Base-by-base conservation (phyloP, 2,329 filamentous ascomycete genomes). In the Aureobasidium sp. region DNA sequence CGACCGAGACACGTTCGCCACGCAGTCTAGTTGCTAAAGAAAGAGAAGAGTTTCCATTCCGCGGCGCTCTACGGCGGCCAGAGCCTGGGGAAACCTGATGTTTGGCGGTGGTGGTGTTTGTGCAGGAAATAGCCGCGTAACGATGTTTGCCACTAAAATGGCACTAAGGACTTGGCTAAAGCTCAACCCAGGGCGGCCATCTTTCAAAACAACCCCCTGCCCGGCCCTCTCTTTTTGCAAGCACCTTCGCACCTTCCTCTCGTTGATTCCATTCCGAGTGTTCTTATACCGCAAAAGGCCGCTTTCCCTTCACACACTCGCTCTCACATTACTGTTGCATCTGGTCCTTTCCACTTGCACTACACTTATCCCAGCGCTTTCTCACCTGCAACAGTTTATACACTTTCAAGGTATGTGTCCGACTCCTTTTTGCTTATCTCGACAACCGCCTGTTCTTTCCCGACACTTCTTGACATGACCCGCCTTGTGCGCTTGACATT, bases 211-310 rank as follows among this genome's bases (percentile, higher is more conserved):
- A 62, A 42, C 41, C 42, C 41, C 60, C 37, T 55, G 34, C 49
- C 59, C 59, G 48, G 41, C 48, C 59, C 22, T 47, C 41, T 47
- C 42, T 62, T 49, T 47, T 56, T 29, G 34, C 42, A 25, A 17
- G 34, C 60, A 62, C 42, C 60, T 62, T 61, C 59, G 59, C 59
- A 52, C 59, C 48, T 61, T 62, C 60, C 49, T 53, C 49, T 53
- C 48, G 48, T 62, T 62, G 42, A 27, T 15, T 56, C 9, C 29
- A n/a, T 44, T 41, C 27, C 29, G 59, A 61, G 39, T 53, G 27
- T 29, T 55, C 29, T 55, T 45, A 37, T 49, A 37, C 29, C 59
- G 22, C 39, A 52, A 53, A 42, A 51, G 39, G 47, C 59, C 59
- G 48, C 48, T 55, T 63, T 47, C 57, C 39, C 52, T 56, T 56